Base-by-base conservation (phyloP, 2,329 filamentous ascomycete species). In the Tetracladium maxilliforme region DNA sequence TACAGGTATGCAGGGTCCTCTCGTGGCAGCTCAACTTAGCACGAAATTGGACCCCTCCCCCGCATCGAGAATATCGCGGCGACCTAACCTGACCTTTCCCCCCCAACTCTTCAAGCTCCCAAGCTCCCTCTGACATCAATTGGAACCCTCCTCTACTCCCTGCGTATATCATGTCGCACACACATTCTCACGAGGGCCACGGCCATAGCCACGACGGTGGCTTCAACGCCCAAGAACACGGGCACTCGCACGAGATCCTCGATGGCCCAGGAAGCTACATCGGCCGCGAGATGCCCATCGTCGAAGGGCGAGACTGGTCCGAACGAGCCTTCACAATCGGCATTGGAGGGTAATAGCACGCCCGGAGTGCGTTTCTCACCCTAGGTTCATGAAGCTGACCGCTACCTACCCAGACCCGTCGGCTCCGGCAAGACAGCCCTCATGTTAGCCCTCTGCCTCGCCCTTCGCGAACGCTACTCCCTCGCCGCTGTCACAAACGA, bases 401-500 rank as follows among this genome's bases (percentile, higher is more conserved):
- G n/a, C n/a, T n/a, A n/a, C n/a, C n/a, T n/a, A n/a, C n/a, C n/a
- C n/a, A 92, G 86, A 21, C 90, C 90, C 32, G 90, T 98, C 27
- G 90, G 90, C 35, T 94, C 86, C 14, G 90, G 90, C 45, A 98
- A 98, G 54, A 95, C 90, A 0, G 90, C 90, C 11, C 69, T 95
- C 15, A 95, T 98, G 87, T 73, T 94, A 8, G 77, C 81, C 19
- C 79, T 95, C 38, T 94, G 84, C 59, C 74, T 74, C 18, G 76
- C 78, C 6, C 73, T 98, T 6, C 79, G 90, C 33, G 63, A 74
- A 25, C 61, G 68, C 28, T 86, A 81, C 67, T 83, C 75, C 45
- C 79, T 98, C 43, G 90, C 90, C 1, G 90, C 84, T 31, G 87
- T 98, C 13, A 98, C 90, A 24, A 95, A 95, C 64, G 87, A 95